Evolutionary conservation across 129 eudicot genomes (phyloP).

Genomic region (Chrysanthemum makinoi): DNA sequence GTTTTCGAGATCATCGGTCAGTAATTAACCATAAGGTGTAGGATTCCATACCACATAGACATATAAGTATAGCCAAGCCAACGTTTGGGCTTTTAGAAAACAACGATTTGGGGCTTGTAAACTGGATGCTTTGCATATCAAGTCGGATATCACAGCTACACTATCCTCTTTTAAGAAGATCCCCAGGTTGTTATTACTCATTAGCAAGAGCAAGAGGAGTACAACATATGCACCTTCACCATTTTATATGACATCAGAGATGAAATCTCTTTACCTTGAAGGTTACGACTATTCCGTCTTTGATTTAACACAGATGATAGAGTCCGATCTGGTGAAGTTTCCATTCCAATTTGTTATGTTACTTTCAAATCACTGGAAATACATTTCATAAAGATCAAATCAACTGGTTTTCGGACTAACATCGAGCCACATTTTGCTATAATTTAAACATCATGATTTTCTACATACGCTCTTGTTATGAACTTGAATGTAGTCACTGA

Average conservation of each 20-base stretch:
- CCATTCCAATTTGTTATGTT: neutral
- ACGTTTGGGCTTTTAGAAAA: too few relatives aligned
- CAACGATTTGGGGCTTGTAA: too few relatives aligned
- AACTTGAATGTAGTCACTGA: neutral
- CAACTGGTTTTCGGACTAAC: slow-evolving; percentile 10
- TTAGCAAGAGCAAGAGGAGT: slow-evolving; percentile 32
- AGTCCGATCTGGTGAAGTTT: slow-evolving; percentile 79
- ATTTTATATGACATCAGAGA: slow-evolving; percentile 91
- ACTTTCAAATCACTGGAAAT: neutral
- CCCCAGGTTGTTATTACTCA: too few relatives aligned
- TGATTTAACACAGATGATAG: slow-evolving; percentile 84
- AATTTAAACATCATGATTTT: neutral
- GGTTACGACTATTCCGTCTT: slow-evolving; percentile 87
- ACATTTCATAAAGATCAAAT: slow-evolving; percentile 7
- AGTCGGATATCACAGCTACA: too few relatives aligned
- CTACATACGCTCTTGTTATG: neutral
- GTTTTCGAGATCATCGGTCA: too few relatives aligned
- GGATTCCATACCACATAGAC: too few relatives aligned
- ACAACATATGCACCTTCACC: slow-evolving; percentile 99
- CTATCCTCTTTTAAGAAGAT: too few relatives aligned
- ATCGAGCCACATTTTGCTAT: neutral
- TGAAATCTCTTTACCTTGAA: slow-evolving; percentile 91
- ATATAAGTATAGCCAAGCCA: too few relatives aligned
- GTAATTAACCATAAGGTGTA: too few relatives aligned
- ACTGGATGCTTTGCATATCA: too few relatives aligned